Evolutionary conservation across 2,329 filamentous ascomycete species (phyloP).

Genomic region (Cercospora canescens): DNA sequence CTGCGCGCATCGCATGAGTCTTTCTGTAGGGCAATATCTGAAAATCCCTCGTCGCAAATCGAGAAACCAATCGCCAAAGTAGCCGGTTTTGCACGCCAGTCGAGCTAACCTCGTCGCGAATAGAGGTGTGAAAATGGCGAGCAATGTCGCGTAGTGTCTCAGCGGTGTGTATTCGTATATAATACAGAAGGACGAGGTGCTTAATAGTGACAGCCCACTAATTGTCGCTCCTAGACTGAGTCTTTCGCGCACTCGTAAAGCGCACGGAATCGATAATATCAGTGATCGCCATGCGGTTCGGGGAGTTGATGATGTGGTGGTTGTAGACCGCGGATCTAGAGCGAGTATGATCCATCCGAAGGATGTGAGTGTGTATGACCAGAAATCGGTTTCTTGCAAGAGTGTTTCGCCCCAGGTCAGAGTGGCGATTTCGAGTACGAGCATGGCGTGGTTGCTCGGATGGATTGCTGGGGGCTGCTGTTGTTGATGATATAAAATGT

Average conservation of each 20-base stretch:
- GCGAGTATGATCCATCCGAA: background rate
- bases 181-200: background rate
- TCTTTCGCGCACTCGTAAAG: background rate
- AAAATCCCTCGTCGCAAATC: background rate
- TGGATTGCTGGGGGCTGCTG: background rate
- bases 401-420: background rate
- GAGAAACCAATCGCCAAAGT: background rate
- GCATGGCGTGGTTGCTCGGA: background rate
- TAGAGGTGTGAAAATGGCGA: background rate
- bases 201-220: background rate
- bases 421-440: background rate
- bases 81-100: background rate
- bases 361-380: background rate
- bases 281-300: background rate
- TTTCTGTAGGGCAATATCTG: background rate
- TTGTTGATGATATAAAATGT: background rate
- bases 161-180: background rate
- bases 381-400: background rate
- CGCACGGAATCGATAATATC: background rate
- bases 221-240: background rate
- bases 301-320: background rate
- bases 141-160: background rate
- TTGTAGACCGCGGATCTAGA: background rate
- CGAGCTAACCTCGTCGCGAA: background rate
- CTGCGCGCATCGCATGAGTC: background rate